These are phyloP conservation scores for Liquidambar formosana DNA, from an alignment of 164 flowering plant genomes.

Conservation along the genomic window DNA sequence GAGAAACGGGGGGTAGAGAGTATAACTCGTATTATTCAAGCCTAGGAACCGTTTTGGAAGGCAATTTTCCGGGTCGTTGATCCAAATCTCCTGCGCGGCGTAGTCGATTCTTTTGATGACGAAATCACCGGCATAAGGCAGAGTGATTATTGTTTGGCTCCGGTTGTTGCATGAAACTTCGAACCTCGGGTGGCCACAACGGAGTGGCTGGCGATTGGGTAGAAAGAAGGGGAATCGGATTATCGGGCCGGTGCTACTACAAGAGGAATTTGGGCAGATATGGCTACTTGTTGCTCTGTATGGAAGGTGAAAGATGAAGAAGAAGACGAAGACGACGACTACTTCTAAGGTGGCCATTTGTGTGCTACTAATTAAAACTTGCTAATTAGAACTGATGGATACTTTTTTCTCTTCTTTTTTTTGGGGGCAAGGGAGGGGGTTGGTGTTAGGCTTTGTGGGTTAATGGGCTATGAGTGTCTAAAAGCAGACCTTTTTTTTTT, in stretches of 20 bases:
- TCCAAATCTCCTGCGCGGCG: conserved; percentile 6
- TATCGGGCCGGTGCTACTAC: neutral
- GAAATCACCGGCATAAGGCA: conserved; percentile 28
- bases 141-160: conserved; percentile 4
- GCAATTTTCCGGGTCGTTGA: conserved; percentile 31
- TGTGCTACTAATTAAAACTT: too few species aligned
- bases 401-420: too few species aligned
- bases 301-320: too few species aligned
- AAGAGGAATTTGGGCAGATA: too few species aligned
- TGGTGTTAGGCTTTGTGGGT: too few species aligned
- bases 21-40: conserved; percentile 12
- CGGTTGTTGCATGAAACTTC: conserved; percentile 22
- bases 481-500: too few species aligned
- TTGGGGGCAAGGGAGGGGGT: too few species aligned
- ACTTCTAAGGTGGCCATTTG: too few species aligned
- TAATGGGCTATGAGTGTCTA: too few species aligned
- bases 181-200: conserved; percentile 35
- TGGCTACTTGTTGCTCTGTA: too few species aligned
- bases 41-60: conserved; percentile 21
- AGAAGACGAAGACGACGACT: too few species aligned
- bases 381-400: too few species aligned
- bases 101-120: conserved; percentile 21
- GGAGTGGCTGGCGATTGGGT: neutral
- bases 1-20: neutral
- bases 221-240: conserved; percentile 33